These are phyloP conservation scores for Colletotrichum echinochloae DNA, from an alignment of 2,329 filamentous ascomycete genomes.

Conservation along the genomic window DNA sequence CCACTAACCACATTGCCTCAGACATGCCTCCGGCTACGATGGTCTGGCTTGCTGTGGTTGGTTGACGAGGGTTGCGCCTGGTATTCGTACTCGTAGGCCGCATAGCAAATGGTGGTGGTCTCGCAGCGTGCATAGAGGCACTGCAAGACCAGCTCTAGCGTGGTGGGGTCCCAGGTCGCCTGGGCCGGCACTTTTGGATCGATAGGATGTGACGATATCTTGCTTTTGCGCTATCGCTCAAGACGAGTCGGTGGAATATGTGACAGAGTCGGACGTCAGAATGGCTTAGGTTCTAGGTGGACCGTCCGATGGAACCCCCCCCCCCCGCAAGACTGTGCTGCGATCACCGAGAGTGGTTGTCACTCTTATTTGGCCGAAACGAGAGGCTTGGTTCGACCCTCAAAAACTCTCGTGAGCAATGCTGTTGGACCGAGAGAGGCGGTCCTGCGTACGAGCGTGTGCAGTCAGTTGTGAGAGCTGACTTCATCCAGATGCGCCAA, in stretches of 20 bases:
- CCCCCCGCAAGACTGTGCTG: neutral
- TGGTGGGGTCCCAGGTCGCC: constrained; percentile 31
- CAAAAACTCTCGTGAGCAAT: neutral
- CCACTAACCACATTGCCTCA: constrained; percentile 37
- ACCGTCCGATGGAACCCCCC: constrained; percentile 3
- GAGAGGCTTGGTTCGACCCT: constrained; percentile 8
- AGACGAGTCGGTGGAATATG: constrained; percentile 36
- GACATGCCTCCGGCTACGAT: constrained; percentile 21
- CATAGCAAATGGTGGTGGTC: constrained; percentile 11
- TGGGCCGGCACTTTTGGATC: constrained; percentile 39
- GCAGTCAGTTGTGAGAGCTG: constrained; percentile 24
- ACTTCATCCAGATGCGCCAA: constrained; percentile 1
- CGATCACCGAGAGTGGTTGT: neutral
- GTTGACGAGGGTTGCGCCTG: constrained; percentile 10
- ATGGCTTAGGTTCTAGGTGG: constrained; percentile 18
- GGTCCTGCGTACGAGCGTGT: constrained; percentile 16
- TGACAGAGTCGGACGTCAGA: constrained; percentile 32
- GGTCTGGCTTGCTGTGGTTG: constrained; percentile 14
- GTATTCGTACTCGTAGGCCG: neutral
- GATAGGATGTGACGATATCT: constrained; percentile 42
- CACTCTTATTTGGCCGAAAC: neutral
- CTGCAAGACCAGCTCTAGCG: constrained; percentile 34
- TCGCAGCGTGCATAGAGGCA: constrained; percentile 34
- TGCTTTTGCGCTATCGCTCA: constrained; percentile 39
- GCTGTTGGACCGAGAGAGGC: neutral